Conservation (phyloP, 345 rosid genomes). For the Kernera saxatilis region DNA sequence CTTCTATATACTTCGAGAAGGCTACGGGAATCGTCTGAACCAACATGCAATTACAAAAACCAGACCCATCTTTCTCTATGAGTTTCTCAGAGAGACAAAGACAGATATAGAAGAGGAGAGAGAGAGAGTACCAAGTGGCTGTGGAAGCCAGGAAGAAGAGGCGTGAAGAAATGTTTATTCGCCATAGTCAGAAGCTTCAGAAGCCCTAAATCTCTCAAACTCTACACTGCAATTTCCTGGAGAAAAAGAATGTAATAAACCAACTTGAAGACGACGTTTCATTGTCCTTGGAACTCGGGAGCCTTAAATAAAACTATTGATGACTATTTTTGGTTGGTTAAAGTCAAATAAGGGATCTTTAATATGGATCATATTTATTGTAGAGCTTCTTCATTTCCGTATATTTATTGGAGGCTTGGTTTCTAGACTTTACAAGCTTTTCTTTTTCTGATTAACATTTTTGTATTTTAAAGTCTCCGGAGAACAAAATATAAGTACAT, state of each 20-base stretch:
- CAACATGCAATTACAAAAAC: neutral
- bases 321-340: neutral
- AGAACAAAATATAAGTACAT: neutral
- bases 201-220: neutral
- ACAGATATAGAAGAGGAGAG: neutral
- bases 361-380: neutral
- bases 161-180: neutral
- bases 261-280: neutral
- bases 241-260: neutral
- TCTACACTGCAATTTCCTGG: neutral
- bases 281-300: neutral
- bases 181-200: neutral
- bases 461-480: neutral
- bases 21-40: neutral
- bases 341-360: neutral
- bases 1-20: neutral
- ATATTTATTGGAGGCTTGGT: neutral
- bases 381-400: neutral
- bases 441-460: neutral
- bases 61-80: neutral
- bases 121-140: neutral
- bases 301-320: neutral
- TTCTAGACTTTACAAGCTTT: neutral
- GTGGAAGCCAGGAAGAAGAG: neutral
- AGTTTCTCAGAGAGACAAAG: neutral